Evolutionary conservation across 768 basidiomycete genomes (phyloP), one percentile per base, ranked within the genome.

Genomic region (Trametes maxima): DNA sequence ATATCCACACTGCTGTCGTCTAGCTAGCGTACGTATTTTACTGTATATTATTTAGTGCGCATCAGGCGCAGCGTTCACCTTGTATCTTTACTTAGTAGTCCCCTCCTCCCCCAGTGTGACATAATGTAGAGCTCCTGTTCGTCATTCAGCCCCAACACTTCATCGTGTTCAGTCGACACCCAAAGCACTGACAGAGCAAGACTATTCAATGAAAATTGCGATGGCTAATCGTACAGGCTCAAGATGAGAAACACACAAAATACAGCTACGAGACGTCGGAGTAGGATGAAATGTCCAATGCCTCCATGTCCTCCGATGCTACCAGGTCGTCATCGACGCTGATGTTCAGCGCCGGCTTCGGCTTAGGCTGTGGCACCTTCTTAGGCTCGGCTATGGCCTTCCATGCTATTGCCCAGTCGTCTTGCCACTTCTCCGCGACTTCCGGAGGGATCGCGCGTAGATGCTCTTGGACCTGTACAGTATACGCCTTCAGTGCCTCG

Each of bases 381-480:
- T 52, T 55, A 8, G 47, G 39, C 57, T 62, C 43, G 21, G 69
- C 58, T 35, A 70, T 70, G 3, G 63, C 66, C 55, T 67, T 68
- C 40, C 52, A 22, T 25, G 65, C 69, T 3, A 64, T 63, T 47
- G 49, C 43, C 56, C 64, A 52, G 43, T 71, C 66, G 45, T 59
- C 53, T 12, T 53, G 39, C 56, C 61, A 59, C 42, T 48, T 21
- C 12, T 48, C 50, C 21, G 35, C 28, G n/a, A 46, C 60, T 12
- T 19, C 25, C 13, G 24, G 17, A 6, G 65, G 57, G n/a, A 63
- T n/a, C 13, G 33, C n/a, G 14, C 50, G 52, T 17, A 64, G 45
- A 19, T 68, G 59, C 39, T 50, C 55, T 16, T 66, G 57, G 25
- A 67, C 60, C 42, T 65, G 64, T 14, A 33, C 39, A 28, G 65